Base-by-base conservation (phyloP, 106 monocot species). In the Dendrobium catenatum region DNA sequence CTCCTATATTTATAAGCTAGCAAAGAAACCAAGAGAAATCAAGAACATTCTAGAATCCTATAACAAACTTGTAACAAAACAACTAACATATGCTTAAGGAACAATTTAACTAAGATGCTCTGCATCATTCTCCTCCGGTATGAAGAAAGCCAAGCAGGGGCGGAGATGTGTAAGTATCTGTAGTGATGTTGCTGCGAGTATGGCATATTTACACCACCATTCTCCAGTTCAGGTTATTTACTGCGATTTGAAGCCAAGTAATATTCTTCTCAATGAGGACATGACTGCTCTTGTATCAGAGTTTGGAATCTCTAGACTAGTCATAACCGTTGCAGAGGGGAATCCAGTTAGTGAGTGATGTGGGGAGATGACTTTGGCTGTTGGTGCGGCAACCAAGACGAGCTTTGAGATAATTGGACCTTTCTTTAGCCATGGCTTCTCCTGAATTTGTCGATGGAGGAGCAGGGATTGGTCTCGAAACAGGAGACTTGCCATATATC, bases 171-270 rank as follows among this genome's bases (percentile, higher is more conserved):
- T 96, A n/a, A 90, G 68, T 79, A 89, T 96, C 24, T 72, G 78
- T 1, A 83, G 91, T 41, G 89, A 94, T 77, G 56, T 96, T 2
- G 96, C 96, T 3, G 89, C 94, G 68, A 94, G 90, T 8, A 88
- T 96, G 81, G 92, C 94, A 18, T 96, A 96, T 84, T 70, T 96
- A 77, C 96, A 96, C 83, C 90, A 96, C 51, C 83, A 94, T 54
- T 87, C 96, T 51, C 92, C 90, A 2, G 90, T 92, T 9, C 88
- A 61, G 61, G 92, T 97, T 4, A 72, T 19, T 31, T 81, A 87
- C 43, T 94, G 91, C 79, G 77, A 82, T 9, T 66, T 94, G 22
- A 54, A 97, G 84, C 96, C 96, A 7, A 94, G 96, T 89, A 97
- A 97, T 56, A 92, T 97, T 68, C 94, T 97, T 22, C 85, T 97